These are phyloP conservation scores for Coprinellus micaceus DNA, from an alignment of 768 basidiomycete species.

Conservation along the genomic window DNA sequence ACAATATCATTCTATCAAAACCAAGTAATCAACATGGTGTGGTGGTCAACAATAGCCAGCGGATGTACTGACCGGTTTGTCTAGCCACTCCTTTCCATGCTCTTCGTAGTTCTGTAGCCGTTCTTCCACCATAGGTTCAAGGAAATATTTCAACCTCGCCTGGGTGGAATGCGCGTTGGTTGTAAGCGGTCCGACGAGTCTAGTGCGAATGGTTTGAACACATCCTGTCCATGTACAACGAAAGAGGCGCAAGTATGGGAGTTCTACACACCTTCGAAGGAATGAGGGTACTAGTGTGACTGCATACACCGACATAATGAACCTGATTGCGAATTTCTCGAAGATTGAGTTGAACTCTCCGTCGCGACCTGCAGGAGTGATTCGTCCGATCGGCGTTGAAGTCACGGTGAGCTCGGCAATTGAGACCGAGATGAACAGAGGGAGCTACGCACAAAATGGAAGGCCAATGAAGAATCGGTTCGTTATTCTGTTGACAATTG, in stretches of 20 bases:
- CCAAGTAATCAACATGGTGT: constrained; percentile 25
- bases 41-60: not conserved
- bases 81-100: not conserved
- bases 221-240: no score
- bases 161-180: not conserved
- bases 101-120: not conserved
- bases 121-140: constrained; percentile 7
- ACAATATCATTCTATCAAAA: constrained; percentile 37
- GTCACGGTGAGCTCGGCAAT: no score
- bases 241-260: not conserved
- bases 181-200: no score
- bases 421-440: no score
- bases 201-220: no score
- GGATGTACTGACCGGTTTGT: not conserved
- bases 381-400: no score
- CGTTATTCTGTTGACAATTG: constrained; percentile 36
- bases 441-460: constrained; percentile 7
- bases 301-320: constrained; percentile 17
- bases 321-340: constrained; percentile 25
- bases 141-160: not conserved
- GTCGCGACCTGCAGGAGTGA: constrained; percentile 41
- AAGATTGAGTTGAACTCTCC: constrained; percentile 31
- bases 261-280: constrained; percentile 26
- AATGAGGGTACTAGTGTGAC: constrained; percentile 29
- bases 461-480: constrained; percentile 36